phyloP scores from a whole-genome alignment of 352 stramenopile genomes.

The Pythium monospermum region DNA sequence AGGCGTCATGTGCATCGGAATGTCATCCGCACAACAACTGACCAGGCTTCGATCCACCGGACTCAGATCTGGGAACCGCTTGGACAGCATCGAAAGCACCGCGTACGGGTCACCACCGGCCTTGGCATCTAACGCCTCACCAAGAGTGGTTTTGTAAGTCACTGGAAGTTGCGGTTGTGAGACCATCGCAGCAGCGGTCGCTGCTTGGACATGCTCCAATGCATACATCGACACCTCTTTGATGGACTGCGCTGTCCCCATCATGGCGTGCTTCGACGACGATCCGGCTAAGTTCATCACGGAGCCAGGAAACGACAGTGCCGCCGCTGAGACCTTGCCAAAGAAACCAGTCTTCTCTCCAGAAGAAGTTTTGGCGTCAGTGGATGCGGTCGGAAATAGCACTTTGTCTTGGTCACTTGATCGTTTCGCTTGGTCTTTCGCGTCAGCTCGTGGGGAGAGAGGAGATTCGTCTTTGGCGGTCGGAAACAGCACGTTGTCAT shows the following conservation, averaged over 20 bases:
- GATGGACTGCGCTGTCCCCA: slow-evolving; percentile 65
- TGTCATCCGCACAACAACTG: slow-evolving; percentile 54
- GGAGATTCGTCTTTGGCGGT: slow-evolving; percentile 6
- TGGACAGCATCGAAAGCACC: slow-evolving; percentile 66
- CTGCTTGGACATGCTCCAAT: slow-evolving; percentile 63
- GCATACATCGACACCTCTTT: slow-evolving; percentile 75
- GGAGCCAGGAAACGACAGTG: slow-evolving; percentile 54
- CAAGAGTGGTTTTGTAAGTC: slow-evolving; percentile 4
- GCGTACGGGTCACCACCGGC: slow-evolving; percentile 26
- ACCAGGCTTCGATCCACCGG: slow-evolving; percentile 69
- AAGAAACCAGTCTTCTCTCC: slow-evolving; percentile 48
- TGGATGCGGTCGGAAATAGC: slow-evolving; percentile 12
- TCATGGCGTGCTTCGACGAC: slow-evolving; percentile 62
- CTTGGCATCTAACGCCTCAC: slow-evolving; percentile 10
- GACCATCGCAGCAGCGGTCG: slow-evolving; percentile 51
- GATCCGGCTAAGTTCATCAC: slow-evolving; percentile 55
- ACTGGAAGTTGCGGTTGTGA: slow-evolving; percentile 36
- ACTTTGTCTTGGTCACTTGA: slow-evolving; percentile 8
- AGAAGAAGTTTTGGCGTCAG: not conserved
- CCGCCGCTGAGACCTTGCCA: slow-evolving; percentile 50
- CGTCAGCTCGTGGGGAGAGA: not conserved
- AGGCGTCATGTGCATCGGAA: slow-evolving; percentile 40
- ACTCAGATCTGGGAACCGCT: slow-evolving; percentile 69
- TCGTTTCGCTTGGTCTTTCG: not conserved
- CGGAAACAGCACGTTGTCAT: slow-evolving; percentile 21